Base-by-base conservation (phyloP, 2,329 filamentous ascomycete genomes). In the Stagonosporopsis cucurbitacearum region DNA sequence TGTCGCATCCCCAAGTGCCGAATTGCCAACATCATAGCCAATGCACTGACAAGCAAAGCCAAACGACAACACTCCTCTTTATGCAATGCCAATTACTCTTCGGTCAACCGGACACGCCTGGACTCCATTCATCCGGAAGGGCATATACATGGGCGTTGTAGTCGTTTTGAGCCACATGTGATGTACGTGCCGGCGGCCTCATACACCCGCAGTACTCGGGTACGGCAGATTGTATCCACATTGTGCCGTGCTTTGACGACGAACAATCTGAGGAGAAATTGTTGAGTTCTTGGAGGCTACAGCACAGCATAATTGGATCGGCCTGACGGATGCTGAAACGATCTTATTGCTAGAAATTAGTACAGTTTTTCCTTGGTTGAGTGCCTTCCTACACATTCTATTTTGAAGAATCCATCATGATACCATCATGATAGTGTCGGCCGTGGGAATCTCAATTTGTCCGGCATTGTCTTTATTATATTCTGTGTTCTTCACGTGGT, bases 401-500 rank as follows among this genome's bases (percentile, higher is more conserved):
- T 23, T 44, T 51, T 7, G 32, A 40, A 15, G 23, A 4, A 17
- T 37, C 40, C 32, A 39, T 37, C 8, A 8, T 17, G 9, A 44
- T 44, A 4, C 40, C 32, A 39, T 37, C 8, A 8, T 17, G 9
- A 44, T 44, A 4, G 39, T 37, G 4, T 51, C 48, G 19, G 48
- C 40, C 23, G 48, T 37, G 7, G 17, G 40, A 13, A 37, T 7
- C 17, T 48, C 43, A 15, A 54, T 48, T 6, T 48, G 20, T 30
- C 43, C 44, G 1, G 32, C 25, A 3, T 35, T 40, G 13, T 44
- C 44, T 17, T 48, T 30, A 13, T 23, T 43, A 20, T 43, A n/a
- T 17, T 48, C 51, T 11, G 33, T 44, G 7, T 37, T 54, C 12
- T 54, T 30, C 8, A 54, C 32, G 17, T 54, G 44, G 17, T 44